Evolutionary conservation across 257 asterid species (phyloP).

Genomic region (Leonotis leonurus): DNA sequence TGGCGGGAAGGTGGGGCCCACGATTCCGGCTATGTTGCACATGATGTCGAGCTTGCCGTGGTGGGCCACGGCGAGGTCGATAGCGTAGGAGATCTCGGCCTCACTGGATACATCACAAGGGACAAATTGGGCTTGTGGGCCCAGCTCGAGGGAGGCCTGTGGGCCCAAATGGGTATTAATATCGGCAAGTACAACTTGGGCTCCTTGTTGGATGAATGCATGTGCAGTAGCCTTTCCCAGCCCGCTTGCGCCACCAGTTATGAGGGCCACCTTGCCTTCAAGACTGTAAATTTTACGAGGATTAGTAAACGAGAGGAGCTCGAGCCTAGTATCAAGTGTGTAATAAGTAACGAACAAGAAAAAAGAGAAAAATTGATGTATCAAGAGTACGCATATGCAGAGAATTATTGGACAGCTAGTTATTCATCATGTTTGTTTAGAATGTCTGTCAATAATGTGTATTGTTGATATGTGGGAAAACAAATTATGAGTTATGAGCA

Average conservation of each 20-base stretch:
- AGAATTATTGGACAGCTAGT: not conserved
- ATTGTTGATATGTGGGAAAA: not conserved
- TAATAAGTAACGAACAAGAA: not conserved
- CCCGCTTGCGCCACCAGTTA: constrained; percentile 56
- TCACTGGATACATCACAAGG: constrained; percentile 23
- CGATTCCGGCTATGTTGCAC: constrained; percentile 34
- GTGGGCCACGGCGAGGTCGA: constrained; percentile 19
- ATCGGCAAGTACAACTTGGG: constrained; percentile 44
- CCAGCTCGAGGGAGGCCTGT: constrained; percentile 18
- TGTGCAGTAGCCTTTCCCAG: constrained; percentile 42
- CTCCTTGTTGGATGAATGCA: constrained; percentile 32
- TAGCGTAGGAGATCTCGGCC: constrained; percentile 21
- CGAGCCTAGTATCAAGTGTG: not conserved
- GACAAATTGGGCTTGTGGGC: constrained; percentile 27
- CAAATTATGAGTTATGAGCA: too few species aligned
- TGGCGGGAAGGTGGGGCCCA: constrained; percentile 21
- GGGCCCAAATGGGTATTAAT: constrained; percentile 30
- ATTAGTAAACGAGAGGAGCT: not conserved
- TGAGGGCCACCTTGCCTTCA: constrained; percentile 43
- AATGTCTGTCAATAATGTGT: not conserved
- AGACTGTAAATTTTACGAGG: constrained; percentile 33
- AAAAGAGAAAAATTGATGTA: not conserved
- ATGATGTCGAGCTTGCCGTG: constrained; percentile 32
- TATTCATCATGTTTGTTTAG: not conserved
- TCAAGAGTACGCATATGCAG: not conserved